These are phyloP conservation scores for Tillandsia fasciculata DNA, from an alignment of 176 grass and related monocot genomes.

Conservation along the genomic window DNA sequence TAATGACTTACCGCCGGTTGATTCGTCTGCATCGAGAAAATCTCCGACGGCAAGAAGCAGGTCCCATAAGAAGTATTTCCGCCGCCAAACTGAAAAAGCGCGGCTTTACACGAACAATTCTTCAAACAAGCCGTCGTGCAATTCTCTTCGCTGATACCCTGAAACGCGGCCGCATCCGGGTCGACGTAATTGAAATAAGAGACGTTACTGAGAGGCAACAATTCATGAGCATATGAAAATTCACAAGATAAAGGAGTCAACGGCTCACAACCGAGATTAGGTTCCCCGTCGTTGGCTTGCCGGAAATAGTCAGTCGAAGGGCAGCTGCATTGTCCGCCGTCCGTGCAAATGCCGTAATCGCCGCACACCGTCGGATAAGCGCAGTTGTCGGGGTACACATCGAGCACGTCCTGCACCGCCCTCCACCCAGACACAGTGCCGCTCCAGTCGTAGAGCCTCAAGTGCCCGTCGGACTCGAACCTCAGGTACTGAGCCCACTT, in stretches of 20 bases:
- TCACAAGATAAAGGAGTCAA: conserved; percentile 23
- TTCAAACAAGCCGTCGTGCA: conserved; percentile 36
- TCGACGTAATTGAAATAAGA: conserved; percentile 17
- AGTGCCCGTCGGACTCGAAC: conserved; percentile 36
- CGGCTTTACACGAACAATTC: conserved; percentile 38
- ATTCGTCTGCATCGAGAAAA: conserved; percentile 28
- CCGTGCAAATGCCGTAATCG: conserved; percentile 30
- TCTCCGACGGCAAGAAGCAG: conserved; percentile 21
- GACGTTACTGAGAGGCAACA: conserved; percentile 19
- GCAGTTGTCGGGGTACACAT: conserved; percentile 16
- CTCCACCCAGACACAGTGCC: not conserved
- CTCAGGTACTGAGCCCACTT: conserved; percentile 30
- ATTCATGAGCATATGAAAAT: not conserved
- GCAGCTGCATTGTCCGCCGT: conserved; percentile 33
- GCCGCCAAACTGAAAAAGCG: conserved; percentile 20
- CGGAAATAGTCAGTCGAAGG: conserved; percentile 21
- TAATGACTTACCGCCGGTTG: not conserved
- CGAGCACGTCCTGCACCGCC: conserved; percentile 20
- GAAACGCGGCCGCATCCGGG: not conserved
- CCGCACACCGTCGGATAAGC: conserved; percentile 41
- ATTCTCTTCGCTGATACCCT: conserved; percentile 14
- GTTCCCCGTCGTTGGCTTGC: conserved; percentile 7
- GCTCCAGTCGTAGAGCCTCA: conserved; percentile 16
- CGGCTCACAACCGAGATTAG: conserved; percentile 11
- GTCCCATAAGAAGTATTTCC: conserved; percentile 5